Conservation (phyloP, 768 basidiomycete genomes). For the Asterophora lycoperdoides region DNA sequence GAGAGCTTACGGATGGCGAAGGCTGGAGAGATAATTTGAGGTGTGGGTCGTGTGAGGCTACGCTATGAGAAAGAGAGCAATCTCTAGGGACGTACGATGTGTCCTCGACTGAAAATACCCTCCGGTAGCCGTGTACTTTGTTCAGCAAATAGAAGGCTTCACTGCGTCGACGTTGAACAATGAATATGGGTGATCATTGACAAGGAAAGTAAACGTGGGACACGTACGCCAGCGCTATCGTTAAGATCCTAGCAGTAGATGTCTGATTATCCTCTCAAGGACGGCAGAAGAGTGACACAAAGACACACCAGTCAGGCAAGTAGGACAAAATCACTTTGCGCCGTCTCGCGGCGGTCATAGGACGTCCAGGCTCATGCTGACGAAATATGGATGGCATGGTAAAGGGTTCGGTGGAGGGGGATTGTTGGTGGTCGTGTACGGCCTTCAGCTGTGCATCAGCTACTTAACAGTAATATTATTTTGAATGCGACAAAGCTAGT, state of each 20-base stretch:
- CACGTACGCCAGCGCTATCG: slow-evolving; percentile 61
- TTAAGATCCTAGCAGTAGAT: slow-evolving; percentile 54
- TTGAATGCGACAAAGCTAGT: not conserved
- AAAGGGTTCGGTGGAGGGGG: no score
- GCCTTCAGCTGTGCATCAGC: no score
- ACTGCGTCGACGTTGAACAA: slow-evolving; percentile 29
- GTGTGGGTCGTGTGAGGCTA: slow-evolving; percentile 16
- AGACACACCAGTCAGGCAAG: no score
- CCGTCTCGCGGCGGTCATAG: no score
- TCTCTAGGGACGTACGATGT: slow-evolving; percentile 50
- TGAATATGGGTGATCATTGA: not conserved
- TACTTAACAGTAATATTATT: no score
- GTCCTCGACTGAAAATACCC: slow-evolving; percentile 77
- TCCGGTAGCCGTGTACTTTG: slow-evolving; percentile 64
- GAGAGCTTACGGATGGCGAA: slow-evolving; percentile 36
- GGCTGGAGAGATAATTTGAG: slow-evolving; percentile 22
- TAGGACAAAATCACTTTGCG: no score
- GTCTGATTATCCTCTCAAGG: not conserved
- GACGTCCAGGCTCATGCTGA: no score
- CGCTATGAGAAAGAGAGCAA: not conserved
- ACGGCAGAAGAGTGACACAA: no score
- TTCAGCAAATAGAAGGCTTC: slow-evolving; percentile 60
- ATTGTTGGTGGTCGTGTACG: no score
- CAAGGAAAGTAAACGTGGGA: not conserved
- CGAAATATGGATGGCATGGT: no score